Evolutionary conservation across 164 flowering plant genomes (phyloP).

Genomic region (Piper betle): DNA sequence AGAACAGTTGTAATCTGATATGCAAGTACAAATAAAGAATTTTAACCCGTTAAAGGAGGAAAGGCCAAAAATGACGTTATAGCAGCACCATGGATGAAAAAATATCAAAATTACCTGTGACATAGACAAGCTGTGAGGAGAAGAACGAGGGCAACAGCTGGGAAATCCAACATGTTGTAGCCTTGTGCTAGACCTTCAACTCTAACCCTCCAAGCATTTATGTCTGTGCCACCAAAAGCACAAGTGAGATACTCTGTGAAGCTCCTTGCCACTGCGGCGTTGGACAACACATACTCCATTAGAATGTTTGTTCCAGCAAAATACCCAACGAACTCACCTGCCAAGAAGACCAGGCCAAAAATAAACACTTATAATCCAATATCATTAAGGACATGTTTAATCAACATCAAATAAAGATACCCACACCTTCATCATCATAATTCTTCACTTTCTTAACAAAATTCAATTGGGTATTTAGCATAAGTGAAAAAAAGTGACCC

Average conservation of each 20-base stretch:
- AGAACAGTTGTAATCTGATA: conserved; percentile 5
- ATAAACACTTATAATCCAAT: not conserved
- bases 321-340: conserved; percentile 74
- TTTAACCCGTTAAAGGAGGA: not conserved
- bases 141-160: conserved; percentile 60
- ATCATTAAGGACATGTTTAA: not conserved
- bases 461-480: no score
- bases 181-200: conserved; percentile 39
- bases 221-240: conserved; percentile 32
- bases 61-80: conserved; percentile 1
- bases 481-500: not conserved
- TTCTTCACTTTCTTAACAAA: not conserved
- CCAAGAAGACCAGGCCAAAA: conserved; percentile 1
- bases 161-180: conserved; percentile 54
- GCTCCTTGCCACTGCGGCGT: conserved; percentile 70
- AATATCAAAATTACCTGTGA: conserved; percentile 26
- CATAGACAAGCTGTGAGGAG: conserved; percentile 61
- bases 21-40: conserved; percentile 2
- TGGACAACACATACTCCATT: conserved; percentile 84
- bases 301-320: conserved; percentile 70
- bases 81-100: conserved; percentile 5
- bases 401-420: conserved; percentile 1
- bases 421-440: not conserved
- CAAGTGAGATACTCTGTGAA: conserved; percentile 51
- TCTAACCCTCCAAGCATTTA: conserved; percentile 54